phyloP scores from a whole-genome alignment of 345 rosid genomes.

The Linum usitatissimum region DNA sequence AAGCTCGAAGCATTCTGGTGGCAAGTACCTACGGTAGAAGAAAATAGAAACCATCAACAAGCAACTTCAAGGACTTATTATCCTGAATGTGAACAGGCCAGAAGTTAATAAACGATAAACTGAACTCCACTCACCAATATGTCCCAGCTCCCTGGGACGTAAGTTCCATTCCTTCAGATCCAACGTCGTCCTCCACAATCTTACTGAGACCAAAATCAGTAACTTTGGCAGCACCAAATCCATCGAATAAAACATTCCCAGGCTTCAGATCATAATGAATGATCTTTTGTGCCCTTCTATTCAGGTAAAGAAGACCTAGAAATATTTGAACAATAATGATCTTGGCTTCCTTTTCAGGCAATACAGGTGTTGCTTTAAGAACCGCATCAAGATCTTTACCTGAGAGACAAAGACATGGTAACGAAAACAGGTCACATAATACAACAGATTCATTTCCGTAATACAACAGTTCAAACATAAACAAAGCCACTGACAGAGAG shows the following conservation, averaged over 20 bases:
- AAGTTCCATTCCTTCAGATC: slow-evolving; percentile 98
- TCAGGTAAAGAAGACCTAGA: slow-evolving; percentile 91
- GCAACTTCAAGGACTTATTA: neutral
- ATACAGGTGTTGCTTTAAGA: slow-evolving; percentile 81
- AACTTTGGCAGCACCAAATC: slow-evolving; percentile 89
- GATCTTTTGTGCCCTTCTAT: slow-evolving; percentile 75
- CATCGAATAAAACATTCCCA: slow-evolving; percentile 96
- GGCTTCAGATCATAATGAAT: slow-evolving; percentile 99
- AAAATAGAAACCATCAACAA: slow-evolving; percentile 9
- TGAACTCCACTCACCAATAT: slow-evolving; percentile 58
- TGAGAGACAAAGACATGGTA: slow-evolving; percentile 22
- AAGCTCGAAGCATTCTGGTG: slow-evolving; percentile 98
- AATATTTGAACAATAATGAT: slow-evolving; percentile 87
- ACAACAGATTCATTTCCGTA: neutral
- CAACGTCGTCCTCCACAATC: slow-evolving; percentile 87
- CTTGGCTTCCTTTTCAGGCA: slow-evolving; percentile 95
- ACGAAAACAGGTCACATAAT: slow-evolving; percentile 2
- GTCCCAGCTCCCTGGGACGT: slow-evolving; percentile 99
- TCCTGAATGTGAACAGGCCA: neutral
- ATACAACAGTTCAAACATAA: slow-evolving; percentile 2
- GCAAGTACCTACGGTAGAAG: slow-evolving; percentile 67
- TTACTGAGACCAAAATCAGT: slow-evolving; percentile 99
- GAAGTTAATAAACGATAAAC: slow-evolving; percentile 8
- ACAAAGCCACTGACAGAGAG: slow-evolving; percentile 7
- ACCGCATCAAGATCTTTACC: slow-evolving; percentile 99